Evolutionary conservation across 345 rosid genomes (phyloP).

Genomic region (Acer saccharum): DNA sequence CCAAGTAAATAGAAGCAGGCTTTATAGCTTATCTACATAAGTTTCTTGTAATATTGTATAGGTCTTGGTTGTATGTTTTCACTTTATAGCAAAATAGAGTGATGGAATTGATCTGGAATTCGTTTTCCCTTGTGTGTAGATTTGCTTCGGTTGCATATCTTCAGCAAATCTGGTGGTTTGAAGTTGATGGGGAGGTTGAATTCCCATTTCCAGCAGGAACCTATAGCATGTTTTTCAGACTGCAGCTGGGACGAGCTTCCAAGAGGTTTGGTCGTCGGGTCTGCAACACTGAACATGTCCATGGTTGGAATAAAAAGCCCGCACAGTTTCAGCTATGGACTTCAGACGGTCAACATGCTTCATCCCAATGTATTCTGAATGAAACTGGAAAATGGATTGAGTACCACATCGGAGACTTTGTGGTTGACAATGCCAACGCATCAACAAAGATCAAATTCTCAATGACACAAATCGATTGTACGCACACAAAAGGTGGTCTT

Average conservation of each 20-base stretch:
- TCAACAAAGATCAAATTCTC: slow-evolving; percentile 70
- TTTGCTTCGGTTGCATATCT: slow-evolving; percentile 79
- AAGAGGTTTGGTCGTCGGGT: slow-evolving; percentile 71
- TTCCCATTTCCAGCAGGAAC: slow-evolving; percentile 87
- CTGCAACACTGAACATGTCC: slow-evolving; percentile 77
- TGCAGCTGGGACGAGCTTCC: slow-evolving; percentile 65
- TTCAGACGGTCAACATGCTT: slow-evolving; percentile 76
- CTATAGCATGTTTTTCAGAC: slow-evolving; percentile 84
- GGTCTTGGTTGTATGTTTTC: not conserved
- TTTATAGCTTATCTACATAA: not conserved
- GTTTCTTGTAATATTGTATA: not conserved
- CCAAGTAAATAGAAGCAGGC: not conserved
- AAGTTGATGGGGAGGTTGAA: slow-evolving; percentile 84
- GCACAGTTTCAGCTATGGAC: slow-evolving; percentile 87
- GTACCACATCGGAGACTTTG: slow-evolving; percentile 86
- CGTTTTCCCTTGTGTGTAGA: slow-evolving; percentile 39
- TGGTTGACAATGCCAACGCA: slow-evolving; percentile 36
- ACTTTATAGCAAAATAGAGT: not conserved
- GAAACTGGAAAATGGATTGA: slow-evolving; percentile 76
- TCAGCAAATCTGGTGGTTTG: slow-evolving; percentile 98
- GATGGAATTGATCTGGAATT: slow-evolving; percentile 18
- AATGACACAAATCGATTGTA: slow-evolving; percentile 95
- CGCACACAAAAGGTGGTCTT: slow-evolving; percentile 96
- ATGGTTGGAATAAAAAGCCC: slow-evolving; percentile 92
- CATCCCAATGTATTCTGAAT: slow-evolving; percentile 66